These are phyloP conservation scores for Teratosphaeria destructans DNA, from an alignment of 2,329 filamentous ascomycete species.

Conservation along the genomic window DNA sequence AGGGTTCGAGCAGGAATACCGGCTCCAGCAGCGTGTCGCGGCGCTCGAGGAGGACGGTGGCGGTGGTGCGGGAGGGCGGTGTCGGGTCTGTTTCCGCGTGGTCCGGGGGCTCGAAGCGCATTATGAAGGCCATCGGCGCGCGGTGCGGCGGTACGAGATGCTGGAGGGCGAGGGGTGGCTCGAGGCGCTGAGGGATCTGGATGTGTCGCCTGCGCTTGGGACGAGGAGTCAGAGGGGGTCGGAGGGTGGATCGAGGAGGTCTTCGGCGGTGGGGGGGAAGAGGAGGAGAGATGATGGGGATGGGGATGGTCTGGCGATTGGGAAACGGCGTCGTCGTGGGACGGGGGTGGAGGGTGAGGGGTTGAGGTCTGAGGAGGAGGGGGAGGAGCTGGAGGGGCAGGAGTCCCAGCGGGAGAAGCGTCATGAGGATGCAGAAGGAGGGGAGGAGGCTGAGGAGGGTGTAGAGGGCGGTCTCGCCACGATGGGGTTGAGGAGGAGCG, in stretches of 20 bases:
- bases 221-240: neutral
- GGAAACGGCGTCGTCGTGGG: neutral
- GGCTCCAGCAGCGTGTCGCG: neutral
- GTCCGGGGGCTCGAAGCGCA: neutral
- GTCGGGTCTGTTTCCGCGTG: neutral
- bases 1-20: neutral
- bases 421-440: too few relatives aligned
- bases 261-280: neutral
- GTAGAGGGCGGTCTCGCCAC: neutral
- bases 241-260: neutral
- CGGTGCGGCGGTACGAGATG: neutral
- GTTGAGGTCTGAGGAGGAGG: neutral
- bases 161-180: neutral
- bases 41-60: neutral
- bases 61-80: neutral
- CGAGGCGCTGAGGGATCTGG: neutral
- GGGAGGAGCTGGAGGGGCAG: neutral
- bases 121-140: neutral
- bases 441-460: neutral
- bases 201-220: neutral
- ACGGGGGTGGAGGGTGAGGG: neutral
- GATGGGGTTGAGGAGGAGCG: neutral
- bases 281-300: neutral
- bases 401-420: neutral
- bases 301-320: too few relatives aligned